Percentiles rank a stretch among this genome's conserved stretches.
Conservation (phyloP, 2,329 filamentous ascomycete species). For the Paecilomyces sp. region DNA sequence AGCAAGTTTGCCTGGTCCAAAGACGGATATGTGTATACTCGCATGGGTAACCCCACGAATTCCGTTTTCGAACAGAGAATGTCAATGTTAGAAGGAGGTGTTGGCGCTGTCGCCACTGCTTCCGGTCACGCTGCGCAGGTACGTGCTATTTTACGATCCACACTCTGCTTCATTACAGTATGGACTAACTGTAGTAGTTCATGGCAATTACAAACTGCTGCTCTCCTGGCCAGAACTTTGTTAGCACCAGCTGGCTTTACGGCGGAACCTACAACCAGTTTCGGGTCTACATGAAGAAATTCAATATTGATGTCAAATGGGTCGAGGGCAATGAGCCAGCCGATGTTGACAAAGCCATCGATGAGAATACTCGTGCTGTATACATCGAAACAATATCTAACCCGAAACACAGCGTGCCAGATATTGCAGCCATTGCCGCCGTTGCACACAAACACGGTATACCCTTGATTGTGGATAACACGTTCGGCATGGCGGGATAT, state of each 20-base stretch:
- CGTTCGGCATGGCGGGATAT: constrained; percentile 81
- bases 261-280: constrained; percentile 89
- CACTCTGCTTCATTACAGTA: background rate
- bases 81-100: constrained; percentile 31
- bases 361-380: constrained; percentile 80
- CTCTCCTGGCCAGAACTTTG: constrained; percentile 74
- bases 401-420: constrained; percentile 79
- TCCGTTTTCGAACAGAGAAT: constrained; percentile 30
- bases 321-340: constrained; percentile 63
- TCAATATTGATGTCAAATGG: constrained; percentile 33
- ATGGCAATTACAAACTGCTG: constrained; percentile 70
- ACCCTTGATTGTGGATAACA: constrained; percentile 67
- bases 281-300: constrained; percentile 58
- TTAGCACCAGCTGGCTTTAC: constrained; percentile 76
- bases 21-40: constrained; percentile 31
- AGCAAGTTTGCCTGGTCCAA: constrained; percentile 16
- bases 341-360: constrained; percentile 69
- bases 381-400: constrained; percentile 86
- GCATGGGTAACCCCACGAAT: constrained; percentile 19
- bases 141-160: background rate
- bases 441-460: constrained; percentile 61
- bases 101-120: constrained; percentile 64
- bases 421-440: constrained; percentile 72
- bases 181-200: constrained; percentile 49
- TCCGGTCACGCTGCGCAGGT: constrained; percentile 66